Evolutionary conservation across 1,284 basidiomycete genomes (phyloP).

Genomic region (Wallemia ichthyophaga): DNA sequence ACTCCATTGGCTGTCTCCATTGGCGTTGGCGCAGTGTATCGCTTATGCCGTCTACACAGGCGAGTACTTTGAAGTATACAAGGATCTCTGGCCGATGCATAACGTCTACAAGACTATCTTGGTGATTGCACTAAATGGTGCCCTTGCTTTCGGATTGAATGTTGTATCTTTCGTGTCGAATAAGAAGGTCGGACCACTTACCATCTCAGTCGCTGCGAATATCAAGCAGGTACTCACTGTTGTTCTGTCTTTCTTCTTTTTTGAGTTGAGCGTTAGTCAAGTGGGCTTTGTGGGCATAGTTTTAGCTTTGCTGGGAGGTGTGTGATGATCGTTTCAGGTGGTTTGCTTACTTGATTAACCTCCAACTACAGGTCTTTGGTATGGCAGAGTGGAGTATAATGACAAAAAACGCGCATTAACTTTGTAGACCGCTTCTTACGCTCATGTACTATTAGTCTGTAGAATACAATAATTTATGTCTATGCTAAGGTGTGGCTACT

Average conservation of each 20-base stretch:
- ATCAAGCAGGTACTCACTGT: slow-evolving; percentile 85
- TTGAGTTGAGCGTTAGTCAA: slow-evolving; percentile 41
- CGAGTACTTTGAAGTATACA: slow-evolving; percentile 33
- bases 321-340: neutral
- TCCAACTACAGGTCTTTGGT: neutral
- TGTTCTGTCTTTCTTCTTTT: slow-evolving; percentile 47
- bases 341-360: too few relatives aligned
- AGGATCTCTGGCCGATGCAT: slow-evolving; percentile 4
- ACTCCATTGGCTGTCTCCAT: slow-evolving; percentile 48
- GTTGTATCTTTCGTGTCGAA: slow-evolving; percentile 77
- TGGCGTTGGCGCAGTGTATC: slow-evolving; percentile 62
- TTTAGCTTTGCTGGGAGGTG: neutral
- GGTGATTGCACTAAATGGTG: slow-evolving; percentile 40
- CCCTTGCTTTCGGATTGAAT: slow-evolving; percentile 64
- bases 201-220: slow-evolving; percentile 65
- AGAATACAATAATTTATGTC: neutral
- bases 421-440: neutral
- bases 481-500: neutral
- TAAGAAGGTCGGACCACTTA: slow-evolving; percentile 50
- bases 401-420: neutral
- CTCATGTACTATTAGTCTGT: neutral
- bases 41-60: slow-evolving; percentile 42
- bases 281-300: neutral
- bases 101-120: slow-evolving; percentile 16
- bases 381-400: neutral